These are phyloP conservation scores for Picochlorum sp. DNA, from an alignment of 139 green algal species.

Conservation along the genomic window DNA sequence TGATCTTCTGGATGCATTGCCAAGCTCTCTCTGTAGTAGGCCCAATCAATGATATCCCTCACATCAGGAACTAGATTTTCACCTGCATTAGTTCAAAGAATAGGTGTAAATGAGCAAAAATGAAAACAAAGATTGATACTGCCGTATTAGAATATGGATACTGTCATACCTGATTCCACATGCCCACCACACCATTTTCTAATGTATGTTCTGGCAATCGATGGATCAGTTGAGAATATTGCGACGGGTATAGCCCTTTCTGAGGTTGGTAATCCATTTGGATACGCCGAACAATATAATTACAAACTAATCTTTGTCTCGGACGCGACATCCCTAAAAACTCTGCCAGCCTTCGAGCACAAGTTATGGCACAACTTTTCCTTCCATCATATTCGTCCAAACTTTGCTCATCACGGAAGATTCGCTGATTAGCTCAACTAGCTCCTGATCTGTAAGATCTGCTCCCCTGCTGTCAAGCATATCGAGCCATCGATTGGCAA, in stretches of 20 bases:
- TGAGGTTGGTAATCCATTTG: constrained; percentile 53
- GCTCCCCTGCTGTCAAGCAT: constrained; percentile 86
- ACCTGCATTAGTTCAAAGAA: not conserved
- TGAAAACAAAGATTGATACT: not conserved
- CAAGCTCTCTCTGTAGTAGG: constrained; percentile 90
- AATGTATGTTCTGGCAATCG: constrained; percentile 77
- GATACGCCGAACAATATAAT: constrained; percentile 48
- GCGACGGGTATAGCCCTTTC: constrained; percentile 86
- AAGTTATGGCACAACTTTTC: constrained; percentile 87
- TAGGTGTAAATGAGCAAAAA: not conserved
- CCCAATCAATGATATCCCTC: constrained; percentile 91
- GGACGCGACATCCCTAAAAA: constrained; percentile 91
- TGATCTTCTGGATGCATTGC: constrained; percentile 96
- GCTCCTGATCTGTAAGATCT: constrained; percentile 81
- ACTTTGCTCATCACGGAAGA: constrained; percentile 89
- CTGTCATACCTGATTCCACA: constrained; percentile 9
- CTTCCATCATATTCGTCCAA: constrained; percentile 90
- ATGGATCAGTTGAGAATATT: constrained; percentile 84
- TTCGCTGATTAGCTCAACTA: constrained; percentile 89
- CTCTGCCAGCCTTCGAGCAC: constrained; percentile 68
- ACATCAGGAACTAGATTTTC: constrained; percentile 54
- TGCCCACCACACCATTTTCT: constrained; percentile 76
- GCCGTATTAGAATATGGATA: constrained; percentile 3
- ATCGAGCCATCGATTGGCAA: constrained; percentile 95
- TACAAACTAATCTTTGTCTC: constrained; percentile 79